Percentiles rank a stretch among this genome's conserved stretches.
Evolutionary conservation across 1,284 basidiomycete genomes (phyloP).

Genomic region (Puccinia hordei): DNA sequence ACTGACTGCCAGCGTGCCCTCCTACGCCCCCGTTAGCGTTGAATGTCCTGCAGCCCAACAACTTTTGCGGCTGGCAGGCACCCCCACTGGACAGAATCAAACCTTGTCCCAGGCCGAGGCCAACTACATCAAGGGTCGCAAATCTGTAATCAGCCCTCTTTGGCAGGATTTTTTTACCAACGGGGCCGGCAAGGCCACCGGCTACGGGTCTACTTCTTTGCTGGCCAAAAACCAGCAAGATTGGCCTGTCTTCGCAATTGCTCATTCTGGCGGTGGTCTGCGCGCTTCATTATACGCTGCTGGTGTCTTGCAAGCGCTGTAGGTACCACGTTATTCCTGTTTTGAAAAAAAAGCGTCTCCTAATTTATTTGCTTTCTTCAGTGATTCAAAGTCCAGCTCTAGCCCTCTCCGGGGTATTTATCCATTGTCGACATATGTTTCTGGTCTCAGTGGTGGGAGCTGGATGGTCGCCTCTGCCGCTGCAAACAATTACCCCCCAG

Average conservation of each 20-base stretch:
- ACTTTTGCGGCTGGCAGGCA: conserved; percentile 23
- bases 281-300: conserved; percentile 38
- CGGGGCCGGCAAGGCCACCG: conserved; percentile 35
- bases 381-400: conserved; percentile 16
- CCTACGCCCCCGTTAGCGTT: conserved; percentile 27
- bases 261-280: conserved; percentile 41
- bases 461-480: conserved; percentile 56
- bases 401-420: conserved; percentile 56
- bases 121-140: not conserved
- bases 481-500: conserved; percentile 55
- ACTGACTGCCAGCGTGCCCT: conserved; percentile 12
- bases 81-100: conserved; percentile 8
- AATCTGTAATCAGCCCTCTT: not conserved
- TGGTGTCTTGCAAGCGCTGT: conserved; percentile 40
- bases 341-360: not conserved
- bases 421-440: conserved; percentile 57
- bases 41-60: conserved; percentile 9
- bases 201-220: conserved; percentile 10
- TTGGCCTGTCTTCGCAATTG: conserved; percentile 24
- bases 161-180: conserved; percentile 23
- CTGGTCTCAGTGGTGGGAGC: conserved; percentile 58
- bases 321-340: not conserved
- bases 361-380: not conserved
- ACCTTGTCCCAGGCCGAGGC: conserved; percentile 16
- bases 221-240: not conserved